These are phyloP conservation scores for Pichia norvegensis DNA, from an alignment of 1,139 yeast species.

Conservation along the genomic window DNA sequence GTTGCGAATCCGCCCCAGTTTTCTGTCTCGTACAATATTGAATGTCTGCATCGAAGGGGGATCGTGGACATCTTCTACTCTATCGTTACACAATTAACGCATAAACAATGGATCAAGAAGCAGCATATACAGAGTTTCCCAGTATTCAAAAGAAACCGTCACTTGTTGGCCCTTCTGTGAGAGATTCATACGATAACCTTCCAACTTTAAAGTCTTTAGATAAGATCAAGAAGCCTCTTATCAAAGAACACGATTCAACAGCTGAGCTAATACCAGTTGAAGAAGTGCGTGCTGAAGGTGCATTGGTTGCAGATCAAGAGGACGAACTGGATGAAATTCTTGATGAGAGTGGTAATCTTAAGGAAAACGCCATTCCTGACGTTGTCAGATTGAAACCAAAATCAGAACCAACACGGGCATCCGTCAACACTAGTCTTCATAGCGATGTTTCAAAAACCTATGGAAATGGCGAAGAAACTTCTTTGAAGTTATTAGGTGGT, in stretches of 20 bases:
- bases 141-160: constrained; percentile 50
- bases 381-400: constrained; percentile 1
- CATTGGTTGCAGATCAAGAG: constrained; percentile 47
- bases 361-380: constrained; percentile 35
- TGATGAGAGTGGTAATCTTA: constrained; percentile 47
- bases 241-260: constrained; percentile 16
- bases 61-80: not conserved
- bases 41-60: no score
- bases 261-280: constrained; percentile 40
- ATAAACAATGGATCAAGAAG: constrained; percentile 38
- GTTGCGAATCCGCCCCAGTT: no score
- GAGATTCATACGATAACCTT: constrained; percentile 30
- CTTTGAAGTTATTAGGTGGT: constrained; percentile 22
- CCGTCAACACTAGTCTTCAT: not conserved
- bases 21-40: no score
- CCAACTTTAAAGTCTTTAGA: constrained; percentile 5
- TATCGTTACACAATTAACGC: not conserved
- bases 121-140: constrained; percentile 31
- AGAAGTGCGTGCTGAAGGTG: constrained; percentile 54
- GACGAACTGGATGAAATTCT: constrained; percentile 46
- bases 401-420: not conserved
- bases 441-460: constrained; percentile 1
- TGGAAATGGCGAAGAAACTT: constrained; percentile 5
- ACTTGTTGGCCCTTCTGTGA: constrained; percentile 46
- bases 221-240: constrained; percentile 16